Base-by-base conservation (phyloP, 1,284 basidiomycete genomes). In the Tilletiopsis washingtonensis region DNA sequence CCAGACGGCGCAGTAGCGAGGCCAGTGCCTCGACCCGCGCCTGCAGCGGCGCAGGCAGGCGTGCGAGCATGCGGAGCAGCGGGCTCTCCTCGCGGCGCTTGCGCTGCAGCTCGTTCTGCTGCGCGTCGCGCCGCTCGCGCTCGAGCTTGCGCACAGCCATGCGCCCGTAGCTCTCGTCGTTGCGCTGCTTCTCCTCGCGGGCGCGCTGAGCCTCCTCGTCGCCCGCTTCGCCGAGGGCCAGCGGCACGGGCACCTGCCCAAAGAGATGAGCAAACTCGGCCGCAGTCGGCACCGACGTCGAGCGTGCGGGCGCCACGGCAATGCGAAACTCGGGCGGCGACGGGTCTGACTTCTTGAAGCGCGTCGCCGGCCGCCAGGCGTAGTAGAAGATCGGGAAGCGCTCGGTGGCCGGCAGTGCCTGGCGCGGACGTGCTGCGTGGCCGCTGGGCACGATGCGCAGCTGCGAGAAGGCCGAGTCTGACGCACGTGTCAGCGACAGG, bases 321-420 rank as follows among this genome's bases (percentile, higher is more conserved):
- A 96, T 76, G 47, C 84, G 81, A 74, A 89, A 98, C 74, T 96
- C 90, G 4, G 93, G 90, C 1, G 80, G 78, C 4, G 85, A 83
- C 2, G 85, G 86, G 9, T 81, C 76, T 0, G 84, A 83, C 73
- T 88, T 89, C 66, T 83, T 84, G 76, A 85, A 94, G 6, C 84
- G 78, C 0, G 89, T 88, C 2, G 80, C 80, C 2, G 93, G 93
- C 66, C 94, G 93, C 78, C 93, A 96, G 3, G 91, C 78, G 69
- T 96, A 85, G 75, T 80, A 98, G 76, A 94, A 96, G 34, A 48
- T 51, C 41, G 27, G 43, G 9, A 34, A 9, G n/a, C n/a, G n/a
- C n/a, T n/a, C n/a, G n/a, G n/a, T n/a, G n/a, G n/a, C n/a, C n/a
- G n/a, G n/a, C n/a, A n/a, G n/a, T n/a, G n/a, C n/a, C n/a, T 76